Conservation (phyloP, 257 asterid genomes). For the Salvia splendens region DNA sequence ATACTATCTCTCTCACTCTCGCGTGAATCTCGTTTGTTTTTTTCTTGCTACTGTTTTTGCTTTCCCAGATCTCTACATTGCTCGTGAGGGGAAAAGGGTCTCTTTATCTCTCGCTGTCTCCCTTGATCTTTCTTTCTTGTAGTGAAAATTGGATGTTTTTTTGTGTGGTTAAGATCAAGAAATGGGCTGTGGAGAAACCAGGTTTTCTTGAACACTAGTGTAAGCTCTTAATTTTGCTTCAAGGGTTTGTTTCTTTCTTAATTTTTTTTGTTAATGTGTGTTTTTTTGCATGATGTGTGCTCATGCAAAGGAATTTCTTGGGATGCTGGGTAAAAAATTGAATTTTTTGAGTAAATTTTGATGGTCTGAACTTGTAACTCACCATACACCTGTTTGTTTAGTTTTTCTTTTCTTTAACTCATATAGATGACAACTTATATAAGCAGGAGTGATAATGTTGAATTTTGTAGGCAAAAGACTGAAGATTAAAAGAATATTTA, state of each 20-base stretch:
- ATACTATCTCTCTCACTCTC: not conserved
- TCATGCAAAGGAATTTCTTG: conserved; percentile 20
- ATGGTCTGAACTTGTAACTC: not conserved
- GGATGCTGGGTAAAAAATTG: not conserved
- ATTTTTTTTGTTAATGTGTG: not conserved
- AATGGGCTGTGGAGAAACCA: conserved; percentile 41
- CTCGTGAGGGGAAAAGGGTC: not conserved
- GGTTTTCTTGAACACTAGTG: conserved; percentile 42
- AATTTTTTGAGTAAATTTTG: not conserved
- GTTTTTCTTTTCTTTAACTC: not conserved
- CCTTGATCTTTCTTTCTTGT: not conserved
- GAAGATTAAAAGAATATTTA: not conserved
- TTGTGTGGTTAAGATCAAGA: conserved; percentile 20
- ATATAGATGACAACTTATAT: not conserved
- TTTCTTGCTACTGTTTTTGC: conserved; percentile 15
- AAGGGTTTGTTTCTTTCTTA: not conserved
- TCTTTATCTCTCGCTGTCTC: not conserved
- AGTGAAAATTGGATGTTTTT: conserved; percentile 11
- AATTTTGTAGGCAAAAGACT: not conserved
- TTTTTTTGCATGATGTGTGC: conserved; percentile 7
- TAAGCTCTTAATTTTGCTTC: conserved; percentile 17
- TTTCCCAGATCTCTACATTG: conserved; percentile 30
- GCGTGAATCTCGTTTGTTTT: conserved; percentile 36
- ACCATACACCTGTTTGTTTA: not conserved
- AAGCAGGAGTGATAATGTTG: not conserved